Conservation (phyloP, 148 eudicot species). For the Tetragonia tetragonoides region DNA sequence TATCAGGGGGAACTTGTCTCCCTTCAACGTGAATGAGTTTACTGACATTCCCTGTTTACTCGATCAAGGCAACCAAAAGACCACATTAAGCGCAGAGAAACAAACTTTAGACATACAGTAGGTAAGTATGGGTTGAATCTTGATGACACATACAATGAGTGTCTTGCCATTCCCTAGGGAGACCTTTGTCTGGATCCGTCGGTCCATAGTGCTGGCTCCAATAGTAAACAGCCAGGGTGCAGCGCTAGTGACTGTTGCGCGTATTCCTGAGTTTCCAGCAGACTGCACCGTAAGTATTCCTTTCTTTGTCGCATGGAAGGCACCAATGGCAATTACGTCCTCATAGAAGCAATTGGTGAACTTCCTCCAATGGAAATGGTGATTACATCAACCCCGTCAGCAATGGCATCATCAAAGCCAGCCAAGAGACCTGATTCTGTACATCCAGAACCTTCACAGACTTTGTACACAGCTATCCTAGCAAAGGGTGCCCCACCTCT, state of each 20-base stretch:
- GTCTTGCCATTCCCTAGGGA: slow-evolving; percentile 31
- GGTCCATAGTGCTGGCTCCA: slow-evolving; percentile 33
- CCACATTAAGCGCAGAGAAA: too few species aligned
- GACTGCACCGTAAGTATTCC: slow-evolving; percentile 42
- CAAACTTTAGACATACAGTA: neutral
- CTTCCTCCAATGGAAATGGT: slow-evolving; percentile 33
- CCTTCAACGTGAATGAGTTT: slow-evolving; percentile 32
- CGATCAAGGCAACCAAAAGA: neutral
- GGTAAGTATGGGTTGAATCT: too few species aligned
- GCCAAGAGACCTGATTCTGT: slow-evolving; percentile 17
- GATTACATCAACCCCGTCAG: slow-evolving; percentile 65
- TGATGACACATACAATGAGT: slow-evolving; percentile 19
- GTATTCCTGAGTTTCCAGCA: slow-evolving; percentile 28
- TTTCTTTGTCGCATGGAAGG: slow-evolving; percentile 39
- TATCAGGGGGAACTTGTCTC: slow-evolving; percentile 33
- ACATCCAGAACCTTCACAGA: slow-evolving; percentile 26
- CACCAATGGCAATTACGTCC: slow-evolving; percentile 28
- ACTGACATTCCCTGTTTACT: slow-evolving; percentile 37
- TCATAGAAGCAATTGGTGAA: neutral
- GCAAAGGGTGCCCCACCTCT: slow-evolving; percentile 56
- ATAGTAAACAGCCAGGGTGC: slow-evolving; percentile 53
- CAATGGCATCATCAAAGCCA: slow-evolving; percentile 54
- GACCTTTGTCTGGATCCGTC: slow-evolving; percentile 18
- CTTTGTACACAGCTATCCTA: slow-evolving; percentile 50
- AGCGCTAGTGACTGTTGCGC: slow-evolving; percentile 13